phyloP scores from a whole-genome alignment of 129 eudicot species.

The Ambrosia artemisiifolia region DNA sequence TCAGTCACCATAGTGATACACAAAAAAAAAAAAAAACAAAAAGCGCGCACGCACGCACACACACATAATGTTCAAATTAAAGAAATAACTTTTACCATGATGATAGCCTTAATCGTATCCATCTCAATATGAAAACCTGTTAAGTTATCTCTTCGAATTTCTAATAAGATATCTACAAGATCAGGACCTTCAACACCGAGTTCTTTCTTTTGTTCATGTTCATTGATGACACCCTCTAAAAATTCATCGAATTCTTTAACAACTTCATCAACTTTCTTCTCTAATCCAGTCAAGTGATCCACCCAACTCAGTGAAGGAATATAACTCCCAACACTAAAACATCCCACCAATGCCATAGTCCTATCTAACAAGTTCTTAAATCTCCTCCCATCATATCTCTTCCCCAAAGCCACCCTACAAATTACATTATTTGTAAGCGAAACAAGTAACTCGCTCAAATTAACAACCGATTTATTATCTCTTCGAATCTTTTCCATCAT shows the following conservation, averaged over 20 bases:
- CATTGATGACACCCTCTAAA: not conserved
- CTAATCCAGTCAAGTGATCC: not conserved
- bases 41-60: too few relatives aligned
- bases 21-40: too few relatives aligned
- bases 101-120: not conserved
- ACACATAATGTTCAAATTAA: not conserved
- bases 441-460: not conserved
- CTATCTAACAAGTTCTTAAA: not conserved
- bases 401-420: constrained; percentile 7
- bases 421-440: not conserved
- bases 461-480: not conserved
- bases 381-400: not conserved
- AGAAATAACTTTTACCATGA: not conserved
- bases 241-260: not conserved
- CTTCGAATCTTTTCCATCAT: not conserved
- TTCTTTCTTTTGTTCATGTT: not conserved
- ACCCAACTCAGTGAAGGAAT: not conserved
- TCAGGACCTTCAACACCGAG: not conserved
- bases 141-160: not conserved
- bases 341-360: not conserved
- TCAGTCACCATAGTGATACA: too few relatives aligned
- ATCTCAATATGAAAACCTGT: not conserved
- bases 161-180: not conserved
- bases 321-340: not conserved
- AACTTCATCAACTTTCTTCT: not conserved